Evolutionary conservation across 192 early-diverging fungal species (phyloP), one percentile per base, ranked within the genome.

Genomic region (Entomortierella parvispora): DNA sequence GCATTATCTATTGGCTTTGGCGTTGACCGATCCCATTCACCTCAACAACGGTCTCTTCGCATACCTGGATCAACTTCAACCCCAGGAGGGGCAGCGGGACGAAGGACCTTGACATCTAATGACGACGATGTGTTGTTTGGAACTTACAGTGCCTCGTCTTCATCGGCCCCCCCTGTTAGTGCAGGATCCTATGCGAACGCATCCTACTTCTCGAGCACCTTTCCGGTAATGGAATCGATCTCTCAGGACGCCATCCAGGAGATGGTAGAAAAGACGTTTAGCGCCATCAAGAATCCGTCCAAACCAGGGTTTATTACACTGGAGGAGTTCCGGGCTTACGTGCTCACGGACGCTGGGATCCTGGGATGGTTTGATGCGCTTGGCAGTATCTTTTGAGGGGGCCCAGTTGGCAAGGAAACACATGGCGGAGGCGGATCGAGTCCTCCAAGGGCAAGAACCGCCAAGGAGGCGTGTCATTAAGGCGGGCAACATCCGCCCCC

Each of bases 181-280:
- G 29, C 69, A n/a, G 79, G 79, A 3, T 57, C 83, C 62, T 87
- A 83, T 67, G 79, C 80, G 65, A 87, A 84, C 56, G 51, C 45
- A 7, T 58, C 53, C 25, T 76, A 75, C 65, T 82, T 67, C 84
- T 92, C 63, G 46, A 81, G 89, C 68, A 91, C 91, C 25, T 92
- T 91, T 80, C 91, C 97, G 0, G 89, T 96, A 32, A 93, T 97
- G 88, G 95, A 99, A 76, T 90, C 91, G 11, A 91, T 99, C 88
- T 89, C 90, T 14, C 94, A 95, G 70, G 94, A 96, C 64, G 94
- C 97, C 0, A 94, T 98, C 45, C 89, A 93, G 54, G 94, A 98
- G 58, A 95, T 99, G 92, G 93, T 97, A 18, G 91, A 95, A 44
- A 93, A 91, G 69, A 92, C 94, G 14, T 96, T 96, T 65, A 68